Evolutionary conservation across 2,329 filamentous ascomycete species (phyloP).

Genomic region (Fusarium sambucinum): DNA sequence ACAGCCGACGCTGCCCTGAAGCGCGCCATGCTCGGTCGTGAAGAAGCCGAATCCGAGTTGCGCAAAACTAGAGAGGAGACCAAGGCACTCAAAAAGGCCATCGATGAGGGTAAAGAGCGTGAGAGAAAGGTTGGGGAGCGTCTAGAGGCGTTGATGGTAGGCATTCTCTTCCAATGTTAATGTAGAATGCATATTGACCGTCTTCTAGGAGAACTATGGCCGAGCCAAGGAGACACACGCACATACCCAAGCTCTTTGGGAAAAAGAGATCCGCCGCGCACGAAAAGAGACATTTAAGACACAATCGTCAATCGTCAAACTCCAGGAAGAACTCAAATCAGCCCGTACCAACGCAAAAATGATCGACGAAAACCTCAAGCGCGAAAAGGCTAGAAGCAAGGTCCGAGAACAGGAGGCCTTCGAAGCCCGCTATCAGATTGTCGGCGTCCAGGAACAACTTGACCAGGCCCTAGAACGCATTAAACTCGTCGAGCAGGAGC

Average conservation of each 20-base stretch:
- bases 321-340: slow-evolving; percentile 79
- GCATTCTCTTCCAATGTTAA: slow-evolving; percentile 43
- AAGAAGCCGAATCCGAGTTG: slow-evolving; percentile 78
- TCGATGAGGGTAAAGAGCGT: slow-evolving; percentile 74
- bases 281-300: slow-evolving; percentile 81
- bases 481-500: slow-evolving; percentile 77
- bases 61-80: slow-evolving; percentile 72
- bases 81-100: slow-evolving; percentile 65
- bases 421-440: slow-evolving; percentile 73
- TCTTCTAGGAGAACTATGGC: slow-evolving; percentile 74
- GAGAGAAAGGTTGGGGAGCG: slow-evolving; percentile 75
- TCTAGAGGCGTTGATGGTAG: slow-evolving; percentile 76
- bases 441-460: slow-evolving; percentile 74
- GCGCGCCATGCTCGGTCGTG: slow-evolving; percentile 74
- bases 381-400: slow-evolving; percentile 72
- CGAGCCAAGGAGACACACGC: slow-evolving; percentile 77
- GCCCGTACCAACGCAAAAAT: slow-evolving; percentile 66
- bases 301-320: slow-evolving; percentile 75
- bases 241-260: slow-evolving; percentile 75
- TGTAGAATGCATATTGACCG: slow-evolving; percentile 27
- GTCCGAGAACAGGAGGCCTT: slow-evolving; percentile 78
- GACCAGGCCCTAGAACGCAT: slow-evolving; percentile 72
- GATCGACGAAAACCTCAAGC: slow-evolving; percentile 69
- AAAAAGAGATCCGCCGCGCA: slow-evolving; percentile 77
- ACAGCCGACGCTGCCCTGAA: slow-evolving; percentile 74